phyloP scores from a whole-genome alignment of 73 alveolate genomes.

The Durusdinium trenchii region DNA sequence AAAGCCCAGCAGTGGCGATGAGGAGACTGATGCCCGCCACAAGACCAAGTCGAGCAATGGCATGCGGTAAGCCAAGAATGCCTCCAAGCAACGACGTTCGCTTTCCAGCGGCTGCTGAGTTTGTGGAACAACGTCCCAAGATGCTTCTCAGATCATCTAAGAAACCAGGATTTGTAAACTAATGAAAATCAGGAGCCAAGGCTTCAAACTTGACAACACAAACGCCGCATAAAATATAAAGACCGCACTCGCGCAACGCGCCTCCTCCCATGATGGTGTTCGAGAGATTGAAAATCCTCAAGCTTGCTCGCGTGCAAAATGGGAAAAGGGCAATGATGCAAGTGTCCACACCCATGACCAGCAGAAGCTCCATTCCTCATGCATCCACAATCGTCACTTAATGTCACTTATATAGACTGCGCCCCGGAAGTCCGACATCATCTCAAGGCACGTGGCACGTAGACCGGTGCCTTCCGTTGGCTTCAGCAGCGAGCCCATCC shows the following conservation, averaged over 20 bases:
- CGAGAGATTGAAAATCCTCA: conserved; percentile 70
- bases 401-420: no score
- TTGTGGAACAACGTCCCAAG: background rate
- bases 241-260: no score
- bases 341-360: no score
- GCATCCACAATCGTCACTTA: no score
- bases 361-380: no score
- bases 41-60: conserved; percentile 57
- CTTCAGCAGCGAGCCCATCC: background rate
- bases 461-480: conserved; percentile 21
- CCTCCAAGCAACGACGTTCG: background rate
- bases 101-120: background rate
- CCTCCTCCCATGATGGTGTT: conserved; percentile 83
- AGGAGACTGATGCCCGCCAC: conserved; percentile 19
- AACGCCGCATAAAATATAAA: background rate
- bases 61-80: conserved; percentile 73
- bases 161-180: background rate
- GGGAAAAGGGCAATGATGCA: no score
- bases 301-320: no score
- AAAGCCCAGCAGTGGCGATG: conserved; percentile 6
- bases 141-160: background rate
- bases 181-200: background rate
- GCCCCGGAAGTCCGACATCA: no score
- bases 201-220: background rate
- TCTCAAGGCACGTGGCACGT: conserved; percentile 27